Evolutionary conservation across 164 flowering plant species (phyloP), one percentile per base, ranked within the genome.

Genomic region (Umbilicus rupestris): DNA sequence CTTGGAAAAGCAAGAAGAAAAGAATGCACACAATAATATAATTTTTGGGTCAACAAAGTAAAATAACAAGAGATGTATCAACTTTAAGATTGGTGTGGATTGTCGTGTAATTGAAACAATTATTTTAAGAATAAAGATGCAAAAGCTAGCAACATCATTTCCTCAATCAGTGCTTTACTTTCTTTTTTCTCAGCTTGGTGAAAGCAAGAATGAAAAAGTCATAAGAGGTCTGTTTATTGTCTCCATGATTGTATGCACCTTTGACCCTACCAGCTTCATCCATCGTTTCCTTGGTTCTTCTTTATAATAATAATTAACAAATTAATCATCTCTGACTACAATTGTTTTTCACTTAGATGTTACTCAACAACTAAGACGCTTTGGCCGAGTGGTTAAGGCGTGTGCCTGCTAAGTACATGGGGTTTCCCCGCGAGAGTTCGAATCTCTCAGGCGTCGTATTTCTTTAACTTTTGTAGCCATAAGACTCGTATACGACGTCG

Each of bases 331-430:
- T 35, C 1, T 5, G 5, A n/a, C n/a, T n/a, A n/a, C n/a, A n/a
- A n/a, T n/a, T n/a, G n/a, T n/a, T n/a, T n/a, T n/a, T n/a, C n/a
- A n/a, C n/a, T n/a, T n/a, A n/a, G n/a, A n/a, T n/a, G n/a, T n/a
- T n/a, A n/a, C n/a, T n/a, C n/a, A 47, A 47, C 19, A 47, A 1
- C 0, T 3, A 5, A 16, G 64, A 31, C 80, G 82, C 82, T 90
- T 93, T 90, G 96, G 98, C 98, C 97, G 98, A 94, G 97, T 94
- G 97, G 97, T 91, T 94, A 87, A 91, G 97, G 98, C 97, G 97
- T 91, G 97, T 94, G 97, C 98, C 98, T 93, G 98, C 97, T 90
- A 89, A 91, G 97, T 91, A 89, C 90, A 84, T 86, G 90, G 90
- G 90, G 87, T 84, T 84, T 82, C 87, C 84, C 79, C 86, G 87